Conservation (phyloP, 192 early-diverging fungal species). For the Oehlia diaphana region DNA sequence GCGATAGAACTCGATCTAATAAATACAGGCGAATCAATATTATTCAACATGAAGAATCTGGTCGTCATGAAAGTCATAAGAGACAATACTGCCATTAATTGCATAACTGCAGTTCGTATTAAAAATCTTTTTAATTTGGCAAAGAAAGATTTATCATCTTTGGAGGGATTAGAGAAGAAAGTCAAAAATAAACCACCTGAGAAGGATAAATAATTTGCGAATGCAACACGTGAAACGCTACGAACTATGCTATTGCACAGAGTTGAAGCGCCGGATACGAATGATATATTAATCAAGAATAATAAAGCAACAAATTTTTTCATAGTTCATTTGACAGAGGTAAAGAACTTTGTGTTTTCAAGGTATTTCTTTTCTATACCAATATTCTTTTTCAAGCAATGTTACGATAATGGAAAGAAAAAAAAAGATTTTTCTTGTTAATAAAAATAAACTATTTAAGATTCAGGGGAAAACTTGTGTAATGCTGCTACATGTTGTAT, state of each 20-base stretch:
- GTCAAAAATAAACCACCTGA: not conserved
- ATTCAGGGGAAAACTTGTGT: too few species aligned
- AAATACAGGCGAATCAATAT: not conserved
- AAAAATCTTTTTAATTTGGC: not conserved
- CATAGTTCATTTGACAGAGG: too few species aligned
- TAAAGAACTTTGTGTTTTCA: too few species aligned
- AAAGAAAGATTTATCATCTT: not conserved
- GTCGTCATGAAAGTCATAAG: conserved; percentile 11
- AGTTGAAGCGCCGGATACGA: not conserved
- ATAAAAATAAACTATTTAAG: too few species aligned
- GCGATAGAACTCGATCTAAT: not conserved
- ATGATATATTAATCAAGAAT: too few species aligned
- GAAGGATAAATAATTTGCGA: conserved; percentile 15
- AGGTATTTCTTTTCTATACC: too few species aligned
- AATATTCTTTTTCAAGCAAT: too few species aligned
- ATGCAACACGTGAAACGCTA: not conserved
- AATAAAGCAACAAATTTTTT: too few species aligned
- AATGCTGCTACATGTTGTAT: too few species aligned
- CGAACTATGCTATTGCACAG: not conserved
- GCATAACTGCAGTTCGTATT: conserved; percentile 9
- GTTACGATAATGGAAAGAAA: too few species aligned
- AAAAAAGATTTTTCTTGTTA: too few species aligned
- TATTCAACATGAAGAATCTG: not conserved
- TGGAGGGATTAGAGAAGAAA: not conserved
- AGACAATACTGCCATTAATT: not conserved